Percentiles rank a stretch among this genome's conserved stretches.
These are phyloP conservation scores for Amphichorda felina DNA, from an alignment of 2,329 filamentous ascomycete genomes.

Conservation along the genomic window DNA sequence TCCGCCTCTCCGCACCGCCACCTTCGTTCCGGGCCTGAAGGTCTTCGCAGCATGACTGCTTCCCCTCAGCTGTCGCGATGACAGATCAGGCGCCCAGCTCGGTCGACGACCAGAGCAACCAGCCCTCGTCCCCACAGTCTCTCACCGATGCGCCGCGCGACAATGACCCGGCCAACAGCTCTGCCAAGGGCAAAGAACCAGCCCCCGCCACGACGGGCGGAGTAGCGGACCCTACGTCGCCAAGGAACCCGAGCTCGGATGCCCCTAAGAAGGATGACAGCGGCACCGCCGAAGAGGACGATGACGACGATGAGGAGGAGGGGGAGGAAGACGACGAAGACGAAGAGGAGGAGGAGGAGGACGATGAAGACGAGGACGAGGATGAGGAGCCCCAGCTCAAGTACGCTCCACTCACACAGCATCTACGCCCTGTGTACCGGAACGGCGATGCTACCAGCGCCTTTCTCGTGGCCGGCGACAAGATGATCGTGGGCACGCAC, in stretches of 20 bases:
- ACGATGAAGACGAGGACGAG: slow-evolving; percentile 69
- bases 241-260: background rate
- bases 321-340: slow-evolving; percentile 33
- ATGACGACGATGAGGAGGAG: slow-evolving; percentile 9
- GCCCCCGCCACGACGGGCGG: background rate
- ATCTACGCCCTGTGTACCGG: slow-evolving; percentile 70
- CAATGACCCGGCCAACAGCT: background rate
- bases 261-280: slow-evolving; percentile 7
- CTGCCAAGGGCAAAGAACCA: background rate
- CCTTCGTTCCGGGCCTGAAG: too few relatives aligned
- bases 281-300: slow-evolving; percentile 10
- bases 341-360: slow-evolving; percentile 45
- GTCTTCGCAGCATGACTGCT: background rate
- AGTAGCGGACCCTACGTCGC: background rate
- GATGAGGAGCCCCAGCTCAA: slow-evolving; percentile 93
- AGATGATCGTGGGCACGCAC: slow-evolving; percentile 94
- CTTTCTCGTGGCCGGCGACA: slow-evolving; percentile 85
- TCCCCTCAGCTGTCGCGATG: slow-evolving; percentile 4
- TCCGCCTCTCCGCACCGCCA: background rate
- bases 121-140: background rate
- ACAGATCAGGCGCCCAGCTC: slow-evolving; percentile 5
- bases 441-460: slow-evolving; percentile 92
- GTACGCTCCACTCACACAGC: slow-evolving; percentile 76
- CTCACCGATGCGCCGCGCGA: background rate
- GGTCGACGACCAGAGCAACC: slow-evolving; percentile 4